Percentiles rank a stretch among this genome's conserved stretches.
Conservation (phyloP, 805 yeast species). For the Metschnikowia peoriensis region DNA sequence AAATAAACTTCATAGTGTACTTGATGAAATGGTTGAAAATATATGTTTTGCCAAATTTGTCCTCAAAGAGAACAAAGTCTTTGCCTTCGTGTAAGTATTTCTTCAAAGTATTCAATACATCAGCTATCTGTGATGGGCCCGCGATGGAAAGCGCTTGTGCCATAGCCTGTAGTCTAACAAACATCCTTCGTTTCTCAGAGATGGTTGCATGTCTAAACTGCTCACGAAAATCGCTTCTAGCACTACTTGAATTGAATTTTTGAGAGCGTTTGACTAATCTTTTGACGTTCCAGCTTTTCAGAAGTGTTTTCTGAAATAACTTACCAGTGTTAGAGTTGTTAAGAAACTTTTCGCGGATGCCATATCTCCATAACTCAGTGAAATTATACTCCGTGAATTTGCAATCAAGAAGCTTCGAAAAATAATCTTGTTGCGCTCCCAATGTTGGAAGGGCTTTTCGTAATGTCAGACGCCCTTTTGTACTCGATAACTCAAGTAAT, state of each 20-base stretch:
- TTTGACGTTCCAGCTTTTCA: constrained; percentile 12
- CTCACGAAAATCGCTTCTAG: constrained; percentile 15
- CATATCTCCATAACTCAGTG: constrained; percentile 16
- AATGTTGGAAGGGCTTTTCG: constrained; percentile 2
- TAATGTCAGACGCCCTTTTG: neutral
- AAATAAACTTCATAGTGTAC: constrained; percentile 22
- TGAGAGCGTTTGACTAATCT: constrained; percentile 3
- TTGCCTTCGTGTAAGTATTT: neutral
- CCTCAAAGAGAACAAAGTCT: constrained; percentile 11
- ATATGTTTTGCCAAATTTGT: constrained; percentile 18
- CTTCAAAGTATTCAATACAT: constrained; percentile 16
- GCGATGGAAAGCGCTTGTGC: constrained; percentile 30
- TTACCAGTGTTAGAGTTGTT: constrained; percentile 8
- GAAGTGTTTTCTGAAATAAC: constrained; percentile 15
- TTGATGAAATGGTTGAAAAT: constrained; percentile 19
- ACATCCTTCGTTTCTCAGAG: constrained; percentile 24
- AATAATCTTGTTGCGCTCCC: neutral
- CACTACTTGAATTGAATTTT: neutral
- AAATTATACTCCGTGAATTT: constrained; percentile 12
- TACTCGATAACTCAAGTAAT: constrained; percentile 7
- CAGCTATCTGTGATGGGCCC: constrained; percentile 17
- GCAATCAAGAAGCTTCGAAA: neutral
- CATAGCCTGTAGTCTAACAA: constrained; percentile 26
- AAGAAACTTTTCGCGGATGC: constrained; percentile 12
- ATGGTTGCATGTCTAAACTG: constrained; percentile 14